Evolutionary conservation across 768 basidiomycete species (phyloP), one percentile per base, ranked within the genome.

Genomic region (Mycena crocata): DNA sequence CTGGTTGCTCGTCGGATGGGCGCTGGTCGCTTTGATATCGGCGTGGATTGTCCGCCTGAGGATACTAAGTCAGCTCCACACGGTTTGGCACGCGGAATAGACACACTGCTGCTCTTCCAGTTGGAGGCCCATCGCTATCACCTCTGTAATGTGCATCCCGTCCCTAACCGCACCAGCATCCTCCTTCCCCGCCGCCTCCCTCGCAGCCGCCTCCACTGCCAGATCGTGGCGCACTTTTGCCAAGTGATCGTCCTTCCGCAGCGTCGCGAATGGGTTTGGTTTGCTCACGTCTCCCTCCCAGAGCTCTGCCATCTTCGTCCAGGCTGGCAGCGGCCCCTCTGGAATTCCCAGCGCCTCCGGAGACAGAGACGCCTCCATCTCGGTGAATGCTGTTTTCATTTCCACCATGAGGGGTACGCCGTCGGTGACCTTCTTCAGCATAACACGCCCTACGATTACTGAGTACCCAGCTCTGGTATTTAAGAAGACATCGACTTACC

Each of bases 11-110:
- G n/a, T n/a, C n/a, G n/a, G n/a, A n/a, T n/a, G n/a, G n/a, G n/a
- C n/a, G n/a, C n/a, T n/a, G n/a, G n/a, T n/a, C n/a, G n/a, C n/a
- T n/a, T n/a, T n/a, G n/a, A n/a, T n/a, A n/a, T n/a, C n/a, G n/a
- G 75, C 76, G 10, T 74, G 77, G 19, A 78, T 61, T 48, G 2
- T 7, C 14, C 9, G 31, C 42, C 17, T 48, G 15, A 12, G 35
- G 5, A 9, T 30, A 17, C 14, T 3, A 12, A 40, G 48, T 14
- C 5, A 30, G 12, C 26, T 49, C 21, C n/a, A n/a, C n/a, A n/a
- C n/a, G n/a, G n/a, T n/a, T n/a, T n/a, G n/a, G n/a, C n/a, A n/a
- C n/a, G n/a, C n/a, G n/a, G n/a, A n/a, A n/a, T 50, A 13, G 19
- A 9, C 48, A 17, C 39, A 39, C n/a, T 61, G 59, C 59, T 61